These are phyloP conservation scores for Artemisia annua DNA, from an alignment of 129 eudicot genomes.

Conservation along the genomic window DNA sequence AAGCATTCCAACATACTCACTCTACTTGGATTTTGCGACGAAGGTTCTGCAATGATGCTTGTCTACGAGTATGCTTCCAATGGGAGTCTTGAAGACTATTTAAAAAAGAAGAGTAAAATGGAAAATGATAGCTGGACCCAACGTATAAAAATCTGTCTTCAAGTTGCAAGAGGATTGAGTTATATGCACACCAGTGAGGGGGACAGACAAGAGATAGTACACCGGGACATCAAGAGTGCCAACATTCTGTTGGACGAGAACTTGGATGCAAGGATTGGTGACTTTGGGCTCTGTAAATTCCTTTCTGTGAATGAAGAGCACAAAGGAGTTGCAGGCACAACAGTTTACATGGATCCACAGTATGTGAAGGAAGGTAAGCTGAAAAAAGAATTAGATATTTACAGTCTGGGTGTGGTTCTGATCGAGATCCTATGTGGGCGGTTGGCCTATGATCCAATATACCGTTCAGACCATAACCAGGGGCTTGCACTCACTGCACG, in stretches of 20 bases:
- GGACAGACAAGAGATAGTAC: background rate
- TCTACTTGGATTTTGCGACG: conserved; percentile 7
- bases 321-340: background rate
- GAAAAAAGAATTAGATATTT: no score
- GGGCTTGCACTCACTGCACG: no score
- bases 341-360: background rate
- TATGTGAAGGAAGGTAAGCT: background rate
- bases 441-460: no score
- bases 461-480: no score
- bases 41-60: background rate
- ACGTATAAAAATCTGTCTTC: conserved; percentile 11
- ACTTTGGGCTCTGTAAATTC: conserved; percentile 13
- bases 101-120: background rate
- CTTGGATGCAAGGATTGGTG: conserved; percentile 1
- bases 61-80: conserved; percentile 11
- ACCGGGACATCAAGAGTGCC: conserved; percentile 1
- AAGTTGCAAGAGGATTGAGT: conserved; percentile 1
- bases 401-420: no score
- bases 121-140: conserved; percentile 2
- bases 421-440: no score
- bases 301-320: background rate
- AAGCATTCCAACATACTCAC: conserved; percentile 14
- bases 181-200: background rate
- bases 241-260: conserved; percentile 8
- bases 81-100: background rate